A percentile compares a stretch with the other conserved stretches of the same genome.
phyloP scores from a whole-genome alignment of 257 asterid genomes.

The Solanum dulcamara region DNA sequence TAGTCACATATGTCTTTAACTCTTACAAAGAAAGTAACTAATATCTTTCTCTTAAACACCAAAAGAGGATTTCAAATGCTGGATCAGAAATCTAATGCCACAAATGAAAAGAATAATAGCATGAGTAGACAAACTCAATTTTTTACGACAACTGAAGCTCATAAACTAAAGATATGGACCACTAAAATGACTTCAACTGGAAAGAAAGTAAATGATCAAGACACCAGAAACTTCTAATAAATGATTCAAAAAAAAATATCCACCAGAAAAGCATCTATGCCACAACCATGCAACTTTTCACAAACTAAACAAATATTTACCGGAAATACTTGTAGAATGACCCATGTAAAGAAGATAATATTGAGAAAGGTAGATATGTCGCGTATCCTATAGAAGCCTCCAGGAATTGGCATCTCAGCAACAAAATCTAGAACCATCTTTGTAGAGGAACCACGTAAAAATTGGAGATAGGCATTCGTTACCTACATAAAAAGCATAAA shows the following conservation, averaged over 20 bases:
- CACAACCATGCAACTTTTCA: not conserved
- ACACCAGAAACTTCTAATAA: not conserved
- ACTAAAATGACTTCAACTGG: not conserved
- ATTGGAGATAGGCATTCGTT: slow-evolving; percentile 26
- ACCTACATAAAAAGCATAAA: slow-evolving; percentile 12
- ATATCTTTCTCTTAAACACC: not conserved
- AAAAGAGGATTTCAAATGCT: not conserved
- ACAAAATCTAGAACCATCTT: slow-evolving; percentile 20
- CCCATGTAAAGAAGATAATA: slow-evolving; percentile 13
- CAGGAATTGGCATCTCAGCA: slow-evolving; percentile 24
- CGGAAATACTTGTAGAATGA: slow-evolving; percentile 27
- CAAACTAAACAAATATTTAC: slow-evolving; percentile 11
- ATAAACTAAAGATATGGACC: not conserved
- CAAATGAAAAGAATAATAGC: not conserved
- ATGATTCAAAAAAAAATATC: not conserved
- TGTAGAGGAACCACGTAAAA: slow-evolving; percentile 16
- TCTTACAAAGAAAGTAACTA: not conserved
- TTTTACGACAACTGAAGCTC: not conserved
- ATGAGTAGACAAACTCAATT: not conserved
- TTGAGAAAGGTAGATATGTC: not conserved
- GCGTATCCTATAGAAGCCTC: not conserved
- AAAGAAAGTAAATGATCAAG: not conserved
- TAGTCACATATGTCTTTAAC: not conserved
- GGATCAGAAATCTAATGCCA: not conserved
- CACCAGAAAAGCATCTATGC: not conserved